phyloP scores from a whole-genome alignment of 139 green algal genomes.

The Chlamydomonas sp. region DNA sequence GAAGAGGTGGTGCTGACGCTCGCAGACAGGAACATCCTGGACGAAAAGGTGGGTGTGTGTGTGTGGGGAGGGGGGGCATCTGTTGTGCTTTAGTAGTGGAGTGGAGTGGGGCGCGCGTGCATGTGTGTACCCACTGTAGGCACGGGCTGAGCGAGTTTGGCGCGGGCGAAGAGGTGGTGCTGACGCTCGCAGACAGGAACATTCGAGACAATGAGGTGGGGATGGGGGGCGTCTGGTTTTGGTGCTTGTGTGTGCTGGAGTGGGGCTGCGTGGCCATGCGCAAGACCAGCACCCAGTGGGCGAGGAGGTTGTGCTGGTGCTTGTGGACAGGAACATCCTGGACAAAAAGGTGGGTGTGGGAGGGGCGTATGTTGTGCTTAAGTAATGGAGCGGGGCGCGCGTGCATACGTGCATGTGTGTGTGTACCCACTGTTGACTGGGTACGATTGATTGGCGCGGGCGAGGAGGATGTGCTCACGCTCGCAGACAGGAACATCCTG shows the following conservation, averaged over 20 bases:
- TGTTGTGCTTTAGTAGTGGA: too few species aligned
- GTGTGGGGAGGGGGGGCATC: too few species aligned
- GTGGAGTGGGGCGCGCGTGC: too few species aligned
- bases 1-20: conserved; percentile 80
- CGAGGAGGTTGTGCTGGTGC: conserved; percentile 74
- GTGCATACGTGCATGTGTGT: too few species aligned
- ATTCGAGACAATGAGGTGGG: conserved; percentile 67
- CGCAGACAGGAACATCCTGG: conserved; percentile 69
- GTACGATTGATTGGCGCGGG: conserved; percentile 62
- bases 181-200: conserved; percentile 74
- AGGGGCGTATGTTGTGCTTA: too few species aligned
- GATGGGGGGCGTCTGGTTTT: too few species aligned
- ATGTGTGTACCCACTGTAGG: too few species aligned
- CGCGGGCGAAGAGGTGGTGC: conserved; percentile 68
- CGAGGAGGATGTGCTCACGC: conserved; percentile 73
- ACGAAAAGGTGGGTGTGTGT: conserved; percentile 56
- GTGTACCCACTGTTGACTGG: too few species aligned
- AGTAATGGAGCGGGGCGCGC: too few species aligned
- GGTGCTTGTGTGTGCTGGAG: too few species aligned
- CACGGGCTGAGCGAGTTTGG: conserved; percentile 46
- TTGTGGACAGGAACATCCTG: conserved; percentile 75
- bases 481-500: conserved; percentile 72
- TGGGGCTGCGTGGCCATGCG: too few species aligned
- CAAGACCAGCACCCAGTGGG: conserved; percentile 57
- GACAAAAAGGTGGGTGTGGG: too few species aligned